Conservation (phyloP, 108 stramenopile genomes). For the Seminavis robusta region DNA sequence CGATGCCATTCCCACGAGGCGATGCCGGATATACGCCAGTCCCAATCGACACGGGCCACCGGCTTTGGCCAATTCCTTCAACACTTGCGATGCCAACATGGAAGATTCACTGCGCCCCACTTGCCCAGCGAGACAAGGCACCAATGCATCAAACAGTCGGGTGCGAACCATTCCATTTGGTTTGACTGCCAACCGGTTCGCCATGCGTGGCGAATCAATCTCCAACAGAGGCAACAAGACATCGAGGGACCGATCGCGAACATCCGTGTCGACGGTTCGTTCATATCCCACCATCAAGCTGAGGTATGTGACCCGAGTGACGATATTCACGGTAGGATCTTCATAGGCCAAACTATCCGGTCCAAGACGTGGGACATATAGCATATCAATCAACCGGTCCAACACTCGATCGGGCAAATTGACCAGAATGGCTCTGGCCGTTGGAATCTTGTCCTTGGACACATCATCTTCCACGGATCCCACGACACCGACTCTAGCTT, state of each 20-base stretch:
- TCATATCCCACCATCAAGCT: conserved; percentile 71
- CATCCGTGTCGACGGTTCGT: conserved; percentile 68
- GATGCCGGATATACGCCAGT: conserved; percentile 58
- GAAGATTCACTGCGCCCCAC: conserved; percentile 68
- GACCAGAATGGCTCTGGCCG: conserved; percentile 53
- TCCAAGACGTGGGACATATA: conserved; percentile 74
- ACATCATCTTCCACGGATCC: conserved; percentile 22
- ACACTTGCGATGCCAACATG: conserved; percentile 50
- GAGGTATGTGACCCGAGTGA: conserved; percentile 53
- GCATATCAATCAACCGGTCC: conserved; percentile 54
- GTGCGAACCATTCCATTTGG: conserved; percentile 2
- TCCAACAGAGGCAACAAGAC: conserved; percentile 68
- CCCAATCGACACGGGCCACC: conserved; percentile 50
- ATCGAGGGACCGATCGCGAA: conserved; percentile 78
- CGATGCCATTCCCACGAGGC: conserved; percentile 58
- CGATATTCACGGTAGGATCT: conserved; percentile 68
- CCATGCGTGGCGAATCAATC: conserved; percentile 50
- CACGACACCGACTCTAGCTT: conserved; percentile 27
- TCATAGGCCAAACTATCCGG: conserved; percentile 74
- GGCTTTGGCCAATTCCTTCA: conserved; percentile 54
- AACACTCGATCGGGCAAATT: conserved; percentile 55
- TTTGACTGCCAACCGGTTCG: conserved; percentile 32
- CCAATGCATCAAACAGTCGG: conserved; percentile 62
- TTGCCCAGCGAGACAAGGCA: conserved; percentile 65
- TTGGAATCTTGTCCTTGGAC: conserved; percentile 24